Base-by-base conservation (phyloP, 2,329 filamentous ascomycete genomes). In the Xylaria sp. region DNA sequence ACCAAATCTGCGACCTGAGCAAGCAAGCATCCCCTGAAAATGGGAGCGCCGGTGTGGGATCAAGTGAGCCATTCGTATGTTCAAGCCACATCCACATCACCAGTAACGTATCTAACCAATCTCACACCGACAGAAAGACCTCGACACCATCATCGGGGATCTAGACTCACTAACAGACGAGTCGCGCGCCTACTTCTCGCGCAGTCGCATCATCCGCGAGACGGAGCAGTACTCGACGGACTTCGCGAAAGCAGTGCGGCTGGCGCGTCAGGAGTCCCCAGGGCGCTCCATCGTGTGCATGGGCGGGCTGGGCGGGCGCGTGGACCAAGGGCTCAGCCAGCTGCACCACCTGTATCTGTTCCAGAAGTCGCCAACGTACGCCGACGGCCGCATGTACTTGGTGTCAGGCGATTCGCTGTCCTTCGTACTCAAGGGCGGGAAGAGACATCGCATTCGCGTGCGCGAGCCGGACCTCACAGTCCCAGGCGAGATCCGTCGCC, bases 251-350 rank as follows among this genome's bases (percentile, higher is more conserved):
- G 91, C 87, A 70, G 85, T 90, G 21, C 63, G 38, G n/a, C 65
- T 68, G 21, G 66, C 70, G 21, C 73, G 68, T 6, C 55, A 17
- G 9, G 55, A 62, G 19, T 56, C 62, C 9, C 66, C 69, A 5
- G 58, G 64, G 15, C 66, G 40, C 15, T 84, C 94, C 71, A 87
- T 97, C n/a, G 81, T 97, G 11, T 87, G 91, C 37, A 79, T 97
- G 6, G 93, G 94, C 40, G 92, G 93, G 1, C 83, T 98, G 0
- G 92, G 92, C 43, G 95, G 95, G 6, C 88, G 95, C 29, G 90
- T 98, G 15, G 95, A 99, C 76, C 95, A 99, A 74, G 94, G 90
- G 1, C 83, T 99, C 48, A 93, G 92, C 59, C 88, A 96, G 70
- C 83, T 99, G 54, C 92, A 97, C 74, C 91, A 97, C 73, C 82